Evolutionary conservation across 768 basidiomycete species (phyloP), one percentile per base, ranked within the genome.

Genomic region (Panellus pusillus): DNA sequence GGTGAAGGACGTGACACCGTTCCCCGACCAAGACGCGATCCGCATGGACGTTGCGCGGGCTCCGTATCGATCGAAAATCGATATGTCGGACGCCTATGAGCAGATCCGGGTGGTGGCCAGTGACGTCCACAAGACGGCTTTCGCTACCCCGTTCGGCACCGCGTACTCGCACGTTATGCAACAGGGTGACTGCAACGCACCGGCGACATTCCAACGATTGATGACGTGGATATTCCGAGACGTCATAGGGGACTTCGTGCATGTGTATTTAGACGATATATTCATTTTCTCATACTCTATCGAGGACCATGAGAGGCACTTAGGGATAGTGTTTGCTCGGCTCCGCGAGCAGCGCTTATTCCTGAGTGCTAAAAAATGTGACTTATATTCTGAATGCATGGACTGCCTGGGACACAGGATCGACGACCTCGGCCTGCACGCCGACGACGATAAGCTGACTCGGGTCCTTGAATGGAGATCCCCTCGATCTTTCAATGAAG

Each of bases 131-230:
- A 61, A 65, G 1, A 67, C 63, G 0, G 67, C 63, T 0, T 72
- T 76, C 1, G 61, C 67, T 0, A 75, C 67, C 76, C 75, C 0
- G 71, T 80, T 47, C 75, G 73, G 42, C 79, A 81, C 55, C 71
- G 72, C 0, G 74, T 73, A 0, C 62, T 72, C 70, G 20, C 50
- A 54, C 18, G 68, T 66, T 8, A 70, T 71, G 70, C 74, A 70
- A 54, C 66, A 70, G 31, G 75, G 72, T 0, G 67, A 75, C 47
- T 68, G 67, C 35, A 24, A 24, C 6, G 24, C 24, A 2, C 24
- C 24, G 2, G 24, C 24, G 24, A 24, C 24, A 3, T 24, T 75
- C 75, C 74, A 77, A 47, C 45, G 63, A 0, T 60, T 76, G 0
- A 72, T 74, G 62, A 70, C 61, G 0, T n/a, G 43, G 9, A 61